phyloP scores from a whole-genome alignment of 2,329 filamentous ascomycete genomes.

The Aspergillaceae sp. region DNA sequence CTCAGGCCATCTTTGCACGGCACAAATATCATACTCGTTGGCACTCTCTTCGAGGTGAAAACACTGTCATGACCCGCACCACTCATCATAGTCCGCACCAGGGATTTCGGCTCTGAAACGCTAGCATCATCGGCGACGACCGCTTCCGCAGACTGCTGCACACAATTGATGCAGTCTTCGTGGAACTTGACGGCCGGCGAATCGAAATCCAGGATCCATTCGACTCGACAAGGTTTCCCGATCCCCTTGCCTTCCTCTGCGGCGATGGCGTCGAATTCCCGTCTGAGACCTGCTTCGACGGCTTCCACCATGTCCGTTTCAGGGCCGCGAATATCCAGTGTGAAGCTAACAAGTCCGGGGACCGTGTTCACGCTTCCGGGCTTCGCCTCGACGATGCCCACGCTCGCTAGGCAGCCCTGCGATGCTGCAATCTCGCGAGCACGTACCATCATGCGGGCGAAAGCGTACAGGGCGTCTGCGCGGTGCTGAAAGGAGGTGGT shows the following conservation, averaged over 20 bases:
- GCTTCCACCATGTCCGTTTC: slow-evolving; percentile 48
- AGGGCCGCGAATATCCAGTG: slow-evolving; percentile 57
- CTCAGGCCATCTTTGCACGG: slow-evolving; percentile 55
- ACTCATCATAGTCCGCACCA: slow-evolving; percentile 48
- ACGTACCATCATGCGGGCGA: slow-evolving; percentile 58
- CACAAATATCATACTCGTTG: slow-evolving; percentile 60
- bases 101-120: slow-evolving; percentile 28
- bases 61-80: slow-evolving; percentile 61
- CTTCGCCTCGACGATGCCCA: slow-evolving; percentile 58
- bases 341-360: slow-evolving; percentile 58
- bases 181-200: slow-evolving; percentile 57
- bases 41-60: slow-evolving; percentile 50
- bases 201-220: slow-evolving; percentile 55
- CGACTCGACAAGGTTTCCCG: slow-evolving; percentile 45
- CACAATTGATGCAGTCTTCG: slow-evolving; percentile 56
- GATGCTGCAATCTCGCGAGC: slow-evolving; percentile 55
- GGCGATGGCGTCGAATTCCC: slow-evolving; percentile 53
- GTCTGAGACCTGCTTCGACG: slow-evolving; percentile 50
- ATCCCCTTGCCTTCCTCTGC: slow-evolving; percentile 46
- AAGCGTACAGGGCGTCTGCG: slow-evolving; percentile 60
- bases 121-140: slow-evolving; percentile 46
- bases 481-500: slow-evolving; percentile 61
- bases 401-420: slow-evolving; percentile 56
- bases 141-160: slow-evolving; percentile 50
- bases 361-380: slow-evolving; percentile 68